These are phyloP conservation scores for Platanthera guangdongensis DNA, from an alignment of 106 monocot genomes.

Conservation along the genomic window DNA sequence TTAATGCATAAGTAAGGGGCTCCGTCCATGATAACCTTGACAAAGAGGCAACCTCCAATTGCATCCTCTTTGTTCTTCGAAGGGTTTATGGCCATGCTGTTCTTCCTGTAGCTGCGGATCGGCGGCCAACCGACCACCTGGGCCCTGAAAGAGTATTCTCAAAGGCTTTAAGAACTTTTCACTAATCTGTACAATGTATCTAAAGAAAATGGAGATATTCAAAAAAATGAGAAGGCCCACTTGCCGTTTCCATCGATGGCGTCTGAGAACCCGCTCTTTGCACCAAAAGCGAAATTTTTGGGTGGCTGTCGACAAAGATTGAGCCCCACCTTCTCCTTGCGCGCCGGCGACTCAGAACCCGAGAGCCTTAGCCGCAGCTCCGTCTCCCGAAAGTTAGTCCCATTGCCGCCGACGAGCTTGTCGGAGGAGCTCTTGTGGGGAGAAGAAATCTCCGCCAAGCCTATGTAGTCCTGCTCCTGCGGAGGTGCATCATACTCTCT, in stretches of 20 bases:
- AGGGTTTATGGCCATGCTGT: conserved; percentile 29
- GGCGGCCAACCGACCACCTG: conserved; percentile 47
- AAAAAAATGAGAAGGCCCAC: conserved; percentile 2
- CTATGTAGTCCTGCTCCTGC: conserved; percentile 42
- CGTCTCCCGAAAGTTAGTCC: conserved; percentile 10
- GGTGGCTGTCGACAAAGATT: conserved; percentile 4
- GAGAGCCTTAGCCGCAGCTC: conserved; percentile 34
- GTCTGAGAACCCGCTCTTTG: conserved; percentile 25
- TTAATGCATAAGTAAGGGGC: conserved; percentile 39
- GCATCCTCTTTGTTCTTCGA: conserved; percentile 19
- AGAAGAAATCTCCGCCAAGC: conserved; percentile 11
- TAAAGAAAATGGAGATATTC: too few species aligned
- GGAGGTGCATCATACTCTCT: conserved; percentile 19
- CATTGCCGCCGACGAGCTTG: not conserved
- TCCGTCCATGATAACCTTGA: conserved; percentile 51
- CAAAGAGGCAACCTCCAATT: conserved; percentile 22
- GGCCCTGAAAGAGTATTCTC: conserved; percentile 16
- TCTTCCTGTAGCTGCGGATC: conserved; percentile 32
- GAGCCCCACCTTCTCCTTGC: not conserved
- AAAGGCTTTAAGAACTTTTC: not conserved
- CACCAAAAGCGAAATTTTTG: conserved; percentile 13
- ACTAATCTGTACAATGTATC: too few species aligned
- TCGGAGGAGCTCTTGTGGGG: not conserved
- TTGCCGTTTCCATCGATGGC: conserved; percentile 12
- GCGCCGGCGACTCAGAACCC: conserved; percentile 20